Conservation (phyloP, 208 protist species). For the Trypanosomatidae sp. region DNA sequence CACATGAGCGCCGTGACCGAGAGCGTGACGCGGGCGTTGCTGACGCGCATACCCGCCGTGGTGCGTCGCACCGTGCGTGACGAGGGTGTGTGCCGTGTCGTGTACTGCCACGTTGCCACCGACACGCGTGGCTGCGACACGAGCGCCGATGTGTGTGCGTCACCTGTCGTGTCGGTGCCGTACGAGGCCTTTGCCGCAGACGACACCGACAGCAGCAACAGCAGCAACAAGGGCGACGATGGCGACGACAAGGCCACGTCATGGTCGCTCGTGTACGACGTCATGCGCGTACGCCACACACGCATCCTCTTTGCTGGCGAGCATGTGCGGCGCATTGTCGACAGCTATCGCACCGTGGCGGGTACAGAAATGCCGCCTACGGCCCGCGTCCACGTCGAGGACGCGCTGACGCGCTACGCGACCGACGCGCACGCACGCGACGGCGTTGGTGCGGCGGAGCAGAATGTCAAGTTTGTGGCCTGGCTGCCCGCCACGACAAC, state of each 20-base stretch:
- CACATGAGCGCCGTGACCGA: not conserved
- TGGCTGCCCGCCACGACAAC: conserved; percentile 29
- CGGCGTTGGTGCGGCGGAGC: conserved; percentile 3
- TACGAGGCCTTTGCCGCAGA: not conserved
- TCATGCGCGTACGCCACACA: conserved; percentile 34
- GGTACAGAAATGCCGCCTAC: too few species aligned
- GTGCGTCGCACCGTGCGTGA: conserved; percentile 9
- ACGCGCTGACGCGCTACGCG: not conserved
- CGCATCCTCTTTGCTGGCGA: conserved; percentile 29
- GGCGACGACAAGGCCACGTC: not conserved
- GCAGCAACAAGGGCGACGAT: not conserved
- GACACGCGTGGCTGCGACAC: too few species aligned
- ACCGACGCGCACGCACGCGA: not conserved
- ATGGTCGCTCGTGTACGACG: conserved; percentile 52
- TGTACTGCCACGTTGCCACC: too few species aligned
- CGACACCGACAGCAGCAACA: not conserved
- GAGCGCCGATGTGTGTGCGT: too few species aligned
- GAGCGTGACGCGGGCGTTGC: not conserved
- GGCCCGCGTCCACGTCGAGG: not conserved
- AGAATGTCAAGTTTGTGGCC: conserved; percentile 67
- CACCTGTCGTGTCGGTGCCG: too few species aligned
- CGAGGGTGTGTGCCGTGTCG: conserved; percentile 8
- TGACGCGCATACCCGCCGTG: conserved; percentile 5
- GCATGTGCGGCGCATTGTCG: conserved; percentile 33
- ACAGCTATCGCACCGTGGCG: conserved; percentile 16